Evolutionary conservation across 108 stramenopile species (phyloP).

Genomic region (Chaetoceros tenuissimus): DNA sequence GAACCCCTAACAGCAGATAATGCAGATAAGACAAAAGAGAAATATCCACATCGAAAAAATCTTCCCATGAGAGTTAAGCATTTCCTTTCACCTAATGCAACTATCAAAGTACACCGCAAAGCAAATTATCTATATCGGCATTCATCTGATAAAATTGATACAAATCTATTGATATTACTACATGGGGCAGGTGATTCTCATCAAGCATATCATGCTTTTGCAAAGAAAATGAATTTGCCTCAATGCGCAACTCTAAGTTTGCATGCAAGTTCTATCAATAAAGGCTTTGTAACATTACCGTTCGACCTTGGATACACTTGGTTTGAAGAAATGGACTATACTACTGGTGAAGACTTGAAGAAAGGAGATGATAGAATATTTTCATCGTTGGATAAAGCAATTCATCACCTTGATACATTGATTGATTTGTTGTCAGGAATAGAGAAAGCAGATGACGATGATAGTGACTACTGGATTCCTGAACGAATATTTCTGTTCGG

Average conservation of each 20-base stretch:
- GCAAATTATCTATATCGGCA: too few species aligned
- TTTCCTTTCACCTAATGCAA: too few species aligned
- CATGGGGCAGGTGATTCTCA: constrained; percentile 42
- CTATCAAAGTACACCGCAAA: too few species aligned
- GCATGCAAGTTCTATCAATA: constrained; percentile 7
- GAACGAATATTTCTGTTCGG: constrained; percentile 38
- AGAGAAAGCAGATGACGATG: background rate
- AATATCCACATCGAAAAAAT: too few species aligned
- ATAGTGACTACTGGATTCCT: constrained; percentile 25
- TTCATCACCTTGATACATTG: constrained; percentile 11
- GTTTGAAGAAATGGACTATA: constrained; percentile 47
- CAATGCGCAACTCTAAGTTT: constrained; percentile 27
- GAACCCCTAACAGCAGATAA: too few species aligned
- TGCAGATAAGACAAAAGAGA: too few species aligned
- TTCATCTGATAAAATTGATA: too few species aligned
- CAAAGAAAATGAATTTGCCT: constrained; percentile 25
- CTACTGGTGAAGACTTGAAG: constrained; percentile 17
- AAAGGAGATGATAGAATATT: constrained; percentile 14
- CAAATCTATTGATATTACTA: constrained; percentile 30
- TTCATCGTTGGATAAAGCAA: constrained; percentile 9
- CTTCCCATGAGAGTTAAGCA: too few species aligned
- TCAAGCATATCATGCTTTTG: constrained; percentile 22
- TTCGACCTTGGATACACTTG: constrained; percentile 32
- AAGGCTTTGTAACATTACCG: constrained; percentile 17
- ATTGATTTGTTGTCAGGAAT: constrained; percentile 19